Evolutionary conservation across 371 early-diverging fungal genomes (phyloP).

Genomic region (Mortierella sp.): DNA sequence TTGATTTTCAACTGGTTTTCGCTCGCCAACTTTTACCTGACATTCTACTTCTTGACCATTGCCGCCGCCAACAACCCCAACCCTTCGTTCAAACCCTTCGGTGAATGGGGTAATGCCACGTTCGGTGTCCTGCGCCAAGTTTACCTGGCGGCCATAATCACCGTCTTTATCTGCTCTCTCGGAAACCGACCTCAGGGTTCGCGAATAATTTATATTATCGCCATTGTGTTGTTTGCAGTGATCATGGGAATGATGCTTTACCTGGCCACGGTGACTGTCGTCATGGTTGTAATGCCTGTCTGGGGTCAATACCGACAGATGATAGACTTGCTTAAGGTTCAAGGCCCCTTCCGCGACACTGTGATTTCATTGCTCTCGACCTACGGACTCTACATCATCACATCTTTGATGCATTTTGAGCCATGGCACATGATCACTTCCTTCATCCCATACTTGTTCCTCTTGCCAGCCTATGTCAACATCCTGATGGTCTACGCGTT

Average conservation of each 20-base stretch:
- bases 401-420: slow-evolving; percentile 81
- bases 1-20: slow-evolving; percentile 86
- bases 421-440: slow-evolving; percentile 94
- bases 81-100: slow-evolving; percentile 31
- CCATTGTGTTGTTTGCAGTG: slow-evolving; percentile 69
- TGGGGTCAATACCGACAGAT: slow-evolving; percentile 16
- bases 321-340: background rate
- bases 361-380: slow-evolving; percentile 83
- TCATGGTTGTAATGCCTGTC: slow-evolving; percentile 35
- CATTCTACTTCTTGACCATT: slow-evolving; percentile 68
- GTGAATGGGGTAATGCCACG: slow-evolving; percentile 53
- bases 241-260: slow-evolving; percentile 80
- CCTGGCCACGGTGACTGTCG: slow-evolving; percentile 61
- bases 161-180: slow-evolving; percentile 73
- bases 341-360: slow-evolving; percentile 79
- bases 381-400: slow-evolving; percentile 81
- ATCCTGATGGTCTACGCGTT: slow-evolving; percentile 92
- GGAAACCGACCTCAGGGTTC: slow-evolving; percentile 81
- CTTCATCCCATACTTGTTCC: slow-evolving; percentile 83
- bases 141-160: slow-evolving; percentile 70
- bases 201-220: slow-evolving; percentile 65
- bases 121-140: slow-evolving; percentile 61
- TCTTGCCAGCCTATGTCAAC: slow-evolving; percentile 83
- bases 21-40: slow-evolving; percentile 74
- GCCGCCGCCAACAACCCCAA: slow-evolving; percentile 2